These are phyloP conservation scores for Glarea lozoyensis DNA, from an alignment of 495 filamentous ascomycete genomes.

Conservation along the genomic window DNA sequence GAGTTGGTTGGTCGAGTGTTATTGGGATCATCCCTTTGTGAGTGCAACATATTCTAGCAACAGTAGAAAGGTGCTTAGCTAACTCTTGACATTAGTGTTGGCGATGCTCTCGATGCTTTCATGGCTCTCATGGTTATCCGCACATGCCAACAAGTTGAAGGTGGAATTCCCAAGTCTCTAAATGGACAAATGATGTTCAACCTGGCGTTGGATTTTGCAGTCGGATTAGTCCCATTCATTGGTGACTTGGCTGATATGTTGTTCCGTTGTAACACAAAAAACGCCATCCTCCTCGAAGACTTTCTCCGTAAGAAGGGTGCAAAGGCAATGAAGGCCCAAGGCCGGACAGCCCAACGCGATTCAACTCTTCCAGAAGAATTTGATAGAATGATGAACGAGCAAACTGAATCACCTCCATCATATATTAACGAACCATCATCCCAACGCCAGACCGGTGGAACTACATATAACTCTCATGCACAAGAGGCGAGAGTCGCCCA, in stretches of 20 bases:
- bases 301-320: constrained; percentile 52
- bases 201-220: constrained; percentile 64
- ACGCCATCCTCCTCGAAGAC: constrained; percentile 65
- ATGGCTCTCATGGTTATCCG: constrained; percentile 62
- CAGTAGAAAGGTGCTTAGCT: not conserved
- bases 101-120: constrained; percentile 64
- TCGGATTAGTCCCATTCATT: constrained; percentile 78
- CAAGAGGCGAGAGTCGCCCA: constrained; percentile 15
- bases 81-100: constrained; percentile 40
- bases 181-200: constrained; percentile 65
- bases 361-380: constrained; percentile 34
- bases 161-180: constrained; percentile 51
- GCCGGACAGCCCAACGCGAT: constrained; percentile 20
- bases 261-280: constrained; percentile 62
- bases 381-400: constrained; percentile 20
- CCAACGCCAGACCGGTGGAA: constrained; percentile 4
- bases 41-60: constrained; percentile 25
- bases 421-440: constrained; percentile 6
- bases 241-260: constrained; percentile 69
- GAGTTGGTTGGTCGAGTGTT: constrained; percentile 75
- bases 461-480: constrained; percentile 6
- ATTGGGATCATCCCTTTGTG: constrained; percentile 74
- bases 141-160: constrained; percentile 59
- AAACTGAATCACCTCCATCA: constrained; percentile 12
- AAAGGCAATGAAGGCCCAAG: constrained; percentile 33